Conservation (phyloP, 179 eudicot species). For the Spergularia azorica region DNA sequence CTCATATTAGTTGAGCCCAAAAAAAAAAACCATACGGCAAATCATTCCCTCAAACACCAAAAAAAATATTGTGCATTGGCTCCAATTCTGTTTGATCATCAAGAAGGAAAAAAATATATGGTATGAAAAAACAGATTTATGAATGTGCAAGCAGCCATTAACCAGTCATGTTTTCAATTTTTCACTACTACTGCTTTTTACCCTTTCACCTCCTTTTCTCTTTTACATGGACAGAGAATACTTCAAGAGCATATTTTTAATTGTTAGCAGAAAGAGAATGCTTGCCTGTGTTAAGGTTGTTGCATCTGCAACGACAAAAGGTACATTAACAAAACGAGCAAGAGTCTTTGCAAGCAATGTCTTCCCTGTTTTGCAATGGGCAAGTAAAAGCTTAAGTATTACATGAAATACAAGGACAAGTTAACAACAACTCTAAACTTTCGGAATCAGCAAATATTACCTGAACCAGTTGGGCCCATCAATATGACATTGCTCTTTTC, state of each 20-base stretch:
- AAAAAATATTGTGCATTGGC: neutral
- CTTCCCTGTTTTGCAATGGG: constrained; percentile 73
- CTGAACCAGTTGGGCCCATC: constrained; percentile 99
- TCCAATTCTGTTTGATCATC: neutral
- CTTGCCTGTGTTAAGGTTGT: constrained; percentile 94
- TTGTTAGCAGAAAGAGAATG: neutral
- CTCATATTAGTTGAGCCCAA: neutral
- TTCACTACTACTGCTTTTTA: neutral
- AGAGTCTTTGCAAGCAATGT: constrained; percentile 93
- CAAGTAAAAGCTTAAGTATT: constrained; percentile 4
- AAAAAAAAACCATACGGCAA: neutral
- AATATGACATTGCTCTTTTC: constrained; percentile 93
- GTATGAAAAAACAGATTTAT: neutral
- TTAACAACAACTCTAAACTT: neutral
- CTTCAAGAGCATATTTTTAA: neutral
- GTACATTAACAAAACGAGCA: constrained; percentile 92
- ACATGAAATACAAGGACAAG: neutral
- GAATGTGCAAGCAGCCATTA: neutral
- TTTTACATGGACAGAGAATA: neutral
- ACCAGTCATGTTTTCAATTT: neutral
- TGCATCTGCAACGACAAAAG: constrained; percentile 96
- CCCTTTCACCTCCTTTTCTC: neutral
- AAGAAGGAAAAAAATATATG: too few species aligned
- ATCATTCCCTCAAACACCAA: neutral
- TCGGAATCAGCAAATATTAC: constrained; percentile 33